A percentile compares a stretch with the other conserved stretches of the same genome.
phyloP scores from a whole-genome alignment of 768 basidiomycete species.

The Mycena floridula region DNA sequence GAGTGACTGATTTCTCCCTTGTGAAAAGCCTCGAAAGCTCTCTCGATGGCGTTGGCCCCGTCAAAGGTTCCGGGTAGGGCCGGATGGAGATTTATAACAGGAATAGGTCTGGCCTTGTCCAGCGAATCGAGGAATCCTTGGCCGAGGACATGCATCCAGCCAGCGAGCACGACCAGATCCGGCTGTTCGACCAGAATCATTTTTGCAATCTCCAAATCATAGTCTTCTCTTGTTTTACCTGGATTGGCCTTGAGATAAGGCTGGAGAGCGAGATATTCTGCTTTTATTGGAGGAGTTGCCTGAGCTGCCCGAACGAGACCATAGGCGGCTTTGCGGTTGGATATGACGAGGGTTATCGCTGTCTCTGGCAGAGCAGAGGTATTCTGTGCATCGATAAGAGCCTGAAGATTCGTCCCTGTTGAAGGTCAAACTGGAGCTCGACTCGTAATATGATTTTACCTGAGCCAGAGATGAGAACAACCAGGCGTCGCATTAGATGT shows the following conservation, averaged over 20 bases:
- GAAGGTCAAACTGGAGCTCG: background rate
- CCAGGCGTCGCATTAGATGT: slow-evolving; percentile 28
- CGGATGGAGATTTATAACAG: slow-evolving; percentile 95
- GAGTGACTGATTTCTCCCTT: slow-evolving; percentile 71
- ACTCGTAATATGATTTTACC: slow-evolving; percentile 27
- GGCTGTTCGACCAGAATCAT: slow-evolving; percentile 59
- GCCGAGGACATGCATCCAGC: slow-evolving; percentile 97
- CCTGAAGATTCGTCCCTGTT: slow-evolving; percentile 92
- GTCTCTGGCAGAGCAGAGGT: slow-evolving; percentile 70
- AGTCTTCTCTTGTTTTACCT: slow-evolving; percentile 72
- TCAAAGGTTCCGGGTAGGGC: slow-evolving; percentile 96
- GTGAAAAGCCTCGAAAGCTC: slow-evolving; percentile 87
- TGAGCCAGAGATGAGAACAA: slow-evolving; percentile 49
- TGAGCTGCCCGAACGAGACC: slow-evolving; percentile 77
- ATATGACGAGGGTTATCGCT: slow-evolving; percentile 75
- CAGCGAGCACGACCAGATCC: slow-evolving; percentile 90
- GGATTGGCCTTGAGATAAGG: slow-evolving; percentile 74
- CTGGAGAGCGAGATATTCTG: slow-evolving; percentile 77
- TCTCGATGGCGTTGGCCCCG: slow-evolving; percentile 84
- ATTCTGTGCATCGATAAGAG: slow-evolving; percentile 82
- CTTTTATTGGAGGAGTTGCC: slow-evolving; percentile 73
- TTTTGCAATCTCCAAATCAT: slow-evolving; percentile 76
- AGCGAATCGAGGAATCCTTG: slow-evolving; percentile 75
- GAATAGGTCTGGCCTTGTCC: slow-evolving; percentile 48
- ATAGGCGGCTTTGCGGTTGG: slow-evolving; percentile 87